Conservation (phyloP, 2,329 filamentous ascomycete species). For the Ascomycota sp. region DNA sequence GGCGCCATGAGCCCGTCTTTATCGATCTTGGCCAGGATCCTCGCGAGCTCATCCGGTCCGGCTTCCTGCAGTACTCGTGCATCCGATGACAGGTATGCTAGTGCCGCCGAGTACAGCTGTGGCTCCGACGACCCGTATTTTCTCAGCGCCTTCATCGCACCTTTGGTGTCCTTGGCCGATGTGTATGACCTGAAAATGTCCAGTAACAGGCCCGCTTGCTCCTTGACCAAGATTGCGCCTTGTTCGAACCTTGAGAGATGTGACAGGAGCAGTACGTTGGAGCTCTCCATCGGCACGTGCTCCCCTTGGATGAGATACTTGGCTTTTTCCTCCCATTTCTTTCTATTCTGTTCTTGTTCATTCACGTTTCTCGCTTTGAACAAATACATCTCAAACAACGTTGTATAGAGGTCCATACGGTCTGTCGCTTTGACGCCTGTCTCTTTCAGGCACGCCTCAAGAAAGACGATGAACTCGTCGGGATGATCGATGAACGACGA, state of each 20-base stretch:
- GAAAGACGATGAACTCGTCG: conserved; percentile 75
- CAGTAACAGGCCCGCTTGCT: conserved; percentile 76
- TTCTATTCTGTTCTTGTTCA: conserved; percentile 36
- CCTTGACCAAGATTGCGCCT: conserved; percentile 79
- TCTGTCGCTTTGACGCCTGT: conserved; percentile 51
- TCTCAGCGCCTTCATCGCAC: conserved; percentile 70
- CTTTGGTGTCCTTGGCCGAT: conserved; percentile 72
- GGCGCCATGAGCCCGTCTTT: conserved; percentile 85
- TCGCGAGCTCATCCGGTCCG: conserved; percentile 59
- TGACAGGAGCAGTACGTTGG: conserved; percentile 80
- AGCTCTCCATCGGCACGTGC: conserved; percentile 74
- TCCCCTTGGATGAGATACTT: conserved; percentile 71
- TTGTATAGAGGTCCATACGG: conserved; percentile 75
- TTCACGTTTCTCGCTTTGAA: conserved; percentile 66
- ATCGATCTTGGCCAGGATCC: conserved; percentile 70
- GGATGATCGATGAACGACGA: conserved; percentile 92
- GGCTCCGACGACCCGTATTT: conserved; percentile 89
- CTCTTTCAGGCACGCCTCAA: conserved; percentile 70
- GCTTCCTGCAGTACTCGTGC: conserved; percentile 65
- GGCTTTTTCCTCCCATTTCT: conserved; percentile 77
- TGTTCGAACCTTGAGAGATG: conserved; percentile 79
- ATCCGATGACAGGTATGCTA: conserved; percentile 84
- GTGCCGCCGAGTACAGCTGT: conserved; percentile 74
- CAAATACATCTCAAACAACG: conserved; percentile 94
- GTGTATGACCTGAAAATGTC: conserved; percentile 97